A percentile compares a stretch with the other conserved stretches of the same genome.
These are phyloP conservation scores for Penicillium sp. DNA, from an alignment of 2,329 filamentous ascomycete genomes.

Conservation along the genomic window DNA sequence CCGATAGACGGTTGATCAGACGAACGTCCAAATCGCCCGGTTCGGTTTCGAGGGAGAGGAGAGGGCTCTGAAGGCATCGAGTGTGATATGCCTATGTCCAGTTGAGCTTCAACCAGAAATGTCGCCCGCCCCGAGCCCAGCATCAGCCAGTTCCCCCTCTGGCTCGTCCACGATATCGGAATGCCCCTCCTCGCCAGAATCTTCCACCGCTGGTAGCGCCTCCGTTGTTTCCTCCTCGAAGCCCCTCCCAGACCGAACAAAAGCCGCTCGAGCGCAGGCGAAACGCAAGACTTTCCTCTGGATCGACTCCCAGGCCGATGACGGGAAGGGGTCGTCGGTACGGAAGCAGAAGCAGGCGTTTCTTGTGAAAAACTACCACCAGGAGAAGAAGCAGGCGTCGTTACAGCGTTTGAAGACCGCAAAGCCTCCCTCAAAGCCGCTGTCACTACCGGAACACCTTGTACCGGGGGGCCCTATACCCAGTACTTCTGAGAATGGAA, in stretches of 20 bases:
- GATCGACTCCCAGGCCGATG: conserved; percentile 14
- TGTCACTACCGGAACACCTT: background rate
- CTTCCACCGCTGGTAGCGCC: too few relatives aligned
- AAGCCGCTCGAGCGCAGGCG: background rate
- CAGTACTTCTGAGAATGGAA: background rate
- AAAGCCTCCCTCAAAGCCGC: background rate
- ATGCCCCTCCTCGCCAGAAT: background rate
- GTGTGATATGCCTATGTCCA: background rate
- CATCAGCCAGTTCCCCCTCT: background rate
- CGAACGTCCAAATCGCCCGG: background rate
- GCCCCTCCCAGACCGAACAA: background rate
- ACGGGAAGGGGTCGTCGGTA: background rate
- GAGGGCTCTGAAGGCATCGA: background rate
- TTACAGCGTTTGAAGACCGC: conserved; percentile 7
- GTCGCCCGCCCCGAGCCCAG: background rate
- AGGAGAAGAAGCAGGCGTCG: conserved; percentile 12
- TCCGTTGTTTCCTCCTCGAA: background rate
- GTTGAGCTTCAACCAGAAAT: background rate
- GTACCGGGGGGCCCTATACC: background rate
- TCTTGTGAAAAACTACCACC: conserved; percentile 10
- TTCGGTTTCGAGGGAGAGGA: background rate
- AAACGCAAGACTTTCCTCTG: background rate
- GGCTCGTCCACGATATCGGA: background rate
- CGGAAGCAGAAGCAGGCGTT: conserved; percentile 15
- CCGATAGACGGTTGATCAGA: background rate